A percentile compares a stretch with the other conserved stretches of the same genome.
phyloP scores from a whole-genome alignment of 2,329 filamentous ascomycete species.

The Ophiosphaerella narmari region DNA sequence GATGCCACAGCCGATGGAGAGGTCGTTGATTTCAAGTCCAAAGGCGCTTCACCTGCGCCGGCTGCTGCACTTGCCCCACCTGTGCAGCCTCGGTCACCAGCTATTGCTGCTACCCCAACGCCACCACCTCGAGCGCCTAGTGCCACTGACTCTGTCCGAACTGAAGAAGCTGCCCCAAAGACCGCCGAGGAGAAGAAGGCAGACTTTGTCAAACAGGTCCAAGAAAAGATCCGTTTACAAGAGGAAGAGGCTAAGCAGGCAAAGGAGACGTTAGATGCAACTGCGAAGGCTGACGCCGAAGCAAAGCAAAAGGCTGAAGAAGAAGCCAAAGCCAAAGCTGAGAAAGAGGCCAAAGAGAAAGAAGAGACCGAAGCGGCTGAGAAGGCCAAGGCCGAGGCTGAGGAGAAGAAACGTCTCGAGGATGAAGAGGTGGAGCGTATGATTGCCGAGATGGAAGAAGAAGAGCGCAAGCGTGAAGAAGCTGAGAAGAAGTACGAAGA shows the following conservation, averaged over 20 bases:
- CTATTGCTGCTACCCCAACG: slow-evolving; percentile 70
- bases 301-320: slow-evolving; percentile 59
- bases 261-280: slow-evolving; percentile 47
- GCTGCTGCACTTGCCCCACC: slow-evolving; percentile 49
- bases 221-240: slow-evolving; percentile 53
- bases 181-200: slow-evolving; percentile 72
- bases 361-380: slow-evolving; percentile 41
- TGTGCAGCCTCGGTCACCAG: slow-evolving; percentile 61
- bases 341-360: slow-evolving; percentile 39
- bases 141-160: slow-evolving; percentile 65
- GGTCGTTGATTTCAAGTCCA: slow-evolving; percentile 65
- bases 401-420: slow-evolving; percentile 42
- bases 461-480: slow-evolving; percentile 60
- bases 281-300: slow-evolving; percentile 50
- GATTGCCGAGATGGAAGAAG: slow-evolving; percentile 65
- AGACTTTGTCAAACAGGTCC: slow-evolving; percentile 71
- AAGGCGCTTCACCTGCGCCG: slow-evolving; percentile 47
- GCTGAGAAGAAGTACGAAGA: slow-evolving; percentile 73
- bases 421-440: slow-evolving; percentile 60
- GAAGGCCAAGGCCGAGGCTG: slow-evolving; percentile 48
- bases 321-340: slow-evolving; percentile 47
- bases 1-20: slow-evolving; percentile 81
- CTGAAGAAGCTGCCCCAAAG: slow-evolving; percentile 70
- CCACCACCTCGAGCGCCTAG: slow-evolving; percentile 74
- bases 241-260: slow-evolving; percentile 64